phyloP scores from a whole-genome alignment of 768 basidiomycete species.

The Ramaria rubella region DNA sequence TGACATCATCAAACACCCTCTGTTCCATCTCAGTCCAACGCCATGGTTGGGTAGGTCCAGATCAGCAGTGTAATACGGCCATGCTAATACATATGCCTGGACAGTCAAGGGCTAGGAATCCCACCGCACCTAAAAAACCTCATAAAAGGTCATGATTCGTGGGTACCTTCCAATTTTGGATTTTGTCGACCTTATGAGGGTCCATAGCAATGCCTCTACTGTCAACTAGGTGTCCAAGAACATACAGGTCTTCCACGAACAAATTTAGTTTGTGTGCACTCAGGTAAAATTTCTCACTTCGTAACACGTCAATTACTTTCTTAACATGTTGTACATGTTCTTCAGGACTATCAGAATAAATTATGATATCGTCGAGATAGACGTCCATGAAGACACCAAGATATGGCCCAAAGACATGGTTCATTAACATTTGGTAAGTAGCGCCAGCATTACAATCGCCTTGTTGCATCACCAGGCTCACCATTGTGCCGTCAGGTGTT shows the following conservation, averaged over 20 bases:
- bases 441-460: conserved; percentile 39
- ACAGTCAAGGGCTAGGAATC: conserved; percentile 17
- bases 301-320: conserved; percentile 29
- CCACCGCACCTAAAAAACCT: conserved; percentile 17
- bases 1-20: conserved; percentile 15
- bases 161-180: conserved; percentile 20
- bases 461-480: conserved; percentile 37
- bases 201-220: conserved; percentile 20
- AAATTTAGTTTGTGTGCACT: conserved; percentile 20
- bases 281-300: conserved; percentile 31
- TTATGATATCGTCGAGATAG: conserved; percentile 10
- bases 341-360: conserved; percentile 26
- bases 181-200: conserved; percentile 18
- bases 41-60: conserved; percentile 13
- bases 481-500: conserved; percentile 31
- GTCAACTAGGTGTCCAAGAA: conserved; percentile 15
- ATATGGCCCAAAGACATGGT: conserved; percentile 14
- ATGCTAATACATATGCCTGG: conserved; percentile 13
- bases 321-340: conserved; percentile 26
- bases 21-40: conserved; percentile 15
- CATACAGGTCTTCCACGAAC: conserved; percentile 17
- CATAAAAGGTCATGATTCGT: conserved; percentile 11
- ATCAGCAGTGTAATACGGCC: conserved; percentile 10
- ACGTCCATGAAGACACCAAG: conserved; percentile 19
- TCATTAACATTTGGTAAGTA: conserved; percentile 10